Percentiles rank a stretch among this genome's conserved stretches.
Evolutionary conservation across 192 early-diverging fungal genomes (phyloP).

Genomic region (Podila minutissima): DNA sequence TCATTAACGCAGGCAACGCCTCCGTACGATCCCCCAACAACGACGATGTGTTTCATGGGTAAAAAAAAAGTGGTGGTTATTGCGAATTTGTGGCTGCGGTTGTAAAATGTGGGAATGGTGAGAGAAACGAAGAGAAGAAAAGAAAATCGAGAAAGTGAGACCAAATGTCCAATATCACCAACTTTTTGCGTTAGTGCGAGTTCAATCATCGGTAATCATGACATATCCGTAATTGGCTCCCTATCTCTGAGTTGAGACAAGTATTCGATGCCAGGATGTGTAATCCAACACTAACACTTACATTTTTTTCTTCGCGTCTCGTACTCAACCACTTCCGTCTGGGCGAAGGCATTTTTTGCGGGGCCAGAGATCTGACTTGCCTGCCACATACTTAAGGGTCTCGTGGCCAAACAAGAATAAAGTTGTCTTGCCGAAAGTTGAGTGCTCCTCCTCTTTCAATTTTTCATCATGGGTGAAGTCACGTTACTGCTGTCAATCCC

Average conservation of each 20-base stretch:
- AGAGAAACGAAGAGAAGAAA: no score
- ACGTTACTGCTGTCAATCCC: not conserved
- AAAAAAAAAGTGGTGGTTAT: not conserved
- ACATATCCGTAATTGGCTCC: not conserved
- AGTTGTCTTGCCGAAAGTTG: not conserved
- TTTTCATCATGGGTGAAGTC: constrained; percentile 7
- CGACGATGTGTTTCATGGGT: constrained; percentile 50
- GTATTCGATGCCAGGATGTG: no score
- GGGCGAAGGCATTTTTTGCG: no score
- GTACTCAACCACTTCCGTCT: no score
- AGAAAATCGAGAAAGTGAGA: not conserved
- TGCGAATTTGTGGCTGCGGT: not conserved
- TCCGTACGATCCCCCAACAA: constrained; percentile 61
- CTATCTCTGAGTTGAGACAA: no score
- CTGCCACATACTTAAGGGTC: not conserved
- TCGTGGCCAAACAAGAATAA: not conserved
- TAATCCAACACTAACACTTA: no score
- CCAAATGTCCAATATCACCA: not conserved
- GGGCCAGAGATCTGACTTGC: no score
- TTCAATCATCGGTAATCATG: not conserved
- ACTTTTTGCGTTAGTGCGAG: no score
- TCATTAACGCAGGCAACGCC: constrained; percentile 58
- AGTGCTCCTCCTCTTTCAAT: constrained; percentile 4
- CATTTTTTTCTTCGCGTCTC: no score
- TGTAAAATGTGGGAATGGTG: not conserved